phyloP scores from a whole-genome alignment of 768 basidiomycete species.

The Kwoniella sp. region DNA sequence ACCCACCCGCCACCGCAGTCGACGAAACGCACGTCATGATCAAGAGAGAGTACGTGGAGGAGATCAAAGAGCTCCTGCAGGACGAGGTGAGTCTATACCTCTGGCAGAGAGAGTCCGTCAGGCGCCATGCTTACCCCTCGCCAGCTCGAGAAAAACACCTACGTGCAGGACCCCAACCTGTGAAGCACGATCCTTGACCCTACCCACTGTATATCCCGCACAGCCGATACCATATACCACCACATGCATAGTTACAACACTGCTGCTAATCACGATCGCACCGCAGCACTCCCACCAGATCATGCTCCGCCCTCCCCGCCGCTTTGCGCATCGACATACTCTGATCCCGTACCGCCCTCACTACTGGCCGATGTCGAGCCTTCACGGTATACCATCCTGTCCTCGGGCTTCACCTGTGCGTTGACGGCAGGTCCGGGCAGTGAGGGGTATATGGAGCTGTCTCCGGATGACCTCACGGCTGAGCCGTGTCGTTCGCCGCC shows the following conservation, averaged over 20 bases:
- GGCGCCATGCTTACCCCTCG: not conserved
- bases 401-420: not conserved
- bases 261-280: no score
- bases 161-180: constrained; percentile 34
- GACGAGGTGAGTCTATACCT: constrained; percentile 32
- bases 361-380: constrained; percentile 14
- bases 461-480: no score
- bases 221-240: not conserved
- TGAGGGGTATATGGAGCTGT: not conserved
- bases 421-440: not conserved
- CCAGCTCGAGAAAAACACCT: constrained; percentile 46
- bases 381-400: constrained; percentile 19
- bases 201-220: not conserved
- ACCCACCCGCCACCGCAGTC: constrained; percentile 1
- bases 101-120: no score
- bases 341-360: constrained; percentile 17
- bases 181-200: not conserved
- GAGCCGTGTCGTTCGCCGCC: no score
- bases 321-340: constrained; percentile 25
- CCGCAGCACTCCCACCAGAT: no score
- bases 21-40: constrained; percentile 41
- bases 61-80: constrained; percentile 39
- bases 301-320: constrained; percentile 13
- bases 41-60: constrained; percentile 32
- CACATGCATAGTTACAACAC: not conserved